These are phyloP conservation scores for Peronosclerospora sorghi DNA, from an alignment of 352 stramenopile genomes.

Conservation along the genomic window DNA sequence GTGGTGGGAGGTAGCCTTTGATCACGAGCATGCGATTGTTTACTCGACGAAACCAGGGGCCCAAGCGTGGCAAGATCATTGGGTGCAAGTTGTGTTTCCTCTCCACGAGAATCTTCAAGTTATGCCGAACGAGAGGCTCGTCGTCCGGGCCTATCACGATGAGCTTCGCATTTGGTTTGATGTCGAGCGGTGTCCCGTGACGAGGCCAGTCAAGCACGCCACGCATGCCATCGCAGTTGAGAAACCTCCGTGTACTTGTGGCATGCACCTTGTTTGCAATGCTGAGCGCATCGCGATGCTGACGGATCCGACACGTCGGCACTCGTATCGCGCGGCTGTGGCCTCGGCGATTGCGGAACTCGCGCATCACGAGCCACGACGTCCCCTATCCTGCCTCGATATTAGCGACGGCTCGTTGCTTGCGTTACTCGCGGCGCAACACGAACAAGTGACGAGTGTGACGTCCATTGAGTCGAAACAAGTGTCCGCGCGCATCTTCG, in stretches of 20 bases:
- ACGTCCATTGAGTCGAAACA: slow-evolving; percentile 77
- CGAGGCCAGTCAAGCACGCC: slow-evolving; percentile 25
- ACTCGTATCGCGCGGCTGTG: slow-evolving; percentile 31
- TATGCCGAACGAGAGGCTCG: slow-evolving; percentile 13
- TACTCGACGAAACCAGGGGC: slow-evolving; percentile 55
- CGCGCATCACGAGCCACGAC: slow-evolving; percentile 5
- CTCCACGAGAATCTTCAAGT: slow-evolving; percentile 26
- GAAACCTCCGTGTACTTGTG: slow-evolving; percentile 56
- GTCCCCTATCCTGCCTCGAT: slow-evolving; percentile 46
- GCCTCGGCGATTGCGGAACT: slow-evolving; percentile 8
- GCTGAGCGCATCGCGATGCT: slow-evolving; percentile 72
- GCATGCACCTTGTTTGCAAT: slow-evolving; percentile 71
- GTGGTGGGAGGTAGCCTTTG: slow-evolving; percentile 74
- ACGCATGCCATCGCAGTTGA: slow-evolving; percentile 18
- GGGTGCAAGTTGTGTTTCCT: slow-evolving; percentile 69
- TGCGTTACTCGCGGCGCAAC: slow-evolving; percentile 41
- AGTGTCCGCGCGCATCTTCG: slow-evolving; percentile 63
- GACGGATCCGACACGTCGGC: slow-evolving; percentile 28
- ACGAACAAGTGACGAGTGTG: slow-evolving; percentile 32
- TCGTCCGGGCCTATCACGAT: slow-evolving; percentile 52
- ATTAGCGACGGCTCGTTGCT: slow-evolving; percentile 65
- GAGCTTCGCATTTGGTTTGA: slow-evolving; percentile 78
- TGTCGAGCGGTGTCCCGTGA: slow-evolving; percentile 16
- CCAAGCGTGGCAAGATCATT: slow-evolving; percentile 81
- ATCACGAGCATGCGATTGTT: slow-evolving; percentile 29